Evolutionary conservation across 2,329 filamentous ascomycete genomes (phyloP), one percentile per base, ranked within the genome.

Genomic region (Phaeosphaeriaceae sp.): DNA sequence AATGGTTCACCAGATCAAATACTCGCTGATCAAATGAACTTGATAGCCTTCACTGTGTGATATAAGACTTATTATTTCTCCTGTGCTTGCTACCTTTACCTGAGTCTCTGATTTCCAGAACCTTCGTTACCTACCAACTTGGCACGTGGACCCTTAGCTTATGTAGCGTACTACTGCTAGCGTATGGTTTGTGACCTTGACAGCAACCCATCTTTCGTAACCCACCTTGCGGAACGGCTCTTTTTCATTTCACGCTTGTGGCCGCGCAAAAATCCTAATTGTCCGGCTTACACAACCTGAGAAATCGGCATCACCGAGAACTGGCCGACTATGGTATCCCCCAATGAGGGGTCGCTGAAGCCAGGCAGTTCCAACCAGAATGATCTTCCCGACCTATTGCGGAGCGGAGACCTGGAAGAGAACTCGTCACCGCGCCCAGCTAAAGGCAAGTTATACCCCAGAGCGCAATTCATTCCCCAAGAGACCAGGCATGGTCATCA

Each of bases 361-460:
- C 50, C 58, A 37, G 57, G 53, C 39, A 48, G 49, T 54, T 40
- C 57, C 46, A 57, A 51, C 37, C 56, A 50, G 60, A 60, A 46
- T 56, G 54, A 59, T 52, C 48, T 58, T 26, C 42, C 58, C 50
- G 48, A 56, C 38, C 44, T 44, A 33, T 35, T 52, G 35, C 56
- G 41, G 52, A 50, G 48, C 50, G 53, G 46, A 42, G 51, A 51
- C 34, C 51, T 55, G 43, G 63, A 65, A n/a, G 63, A 54, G 36
- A 59, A 58, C 54, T 50, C 55, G 50, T 70, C 69, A 55, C 63
- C 67, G 35, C 64, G 55, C 50, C 42, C 50, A 42, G 50, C 58
- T 37, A 73, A 72, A 66, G 64, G 69, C 71, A 56, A 63, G 69
- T 71, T 48, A 39, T 37, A 40, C 29, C 36, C 48, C 46, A 7